Percentiles rank a stretch among this genome's conserved stretches.
phyloP scores from a whole-genome alignment of 2,329 filamentous ascomycete species.

The Trichoderma atrobrunneum region DNA sequence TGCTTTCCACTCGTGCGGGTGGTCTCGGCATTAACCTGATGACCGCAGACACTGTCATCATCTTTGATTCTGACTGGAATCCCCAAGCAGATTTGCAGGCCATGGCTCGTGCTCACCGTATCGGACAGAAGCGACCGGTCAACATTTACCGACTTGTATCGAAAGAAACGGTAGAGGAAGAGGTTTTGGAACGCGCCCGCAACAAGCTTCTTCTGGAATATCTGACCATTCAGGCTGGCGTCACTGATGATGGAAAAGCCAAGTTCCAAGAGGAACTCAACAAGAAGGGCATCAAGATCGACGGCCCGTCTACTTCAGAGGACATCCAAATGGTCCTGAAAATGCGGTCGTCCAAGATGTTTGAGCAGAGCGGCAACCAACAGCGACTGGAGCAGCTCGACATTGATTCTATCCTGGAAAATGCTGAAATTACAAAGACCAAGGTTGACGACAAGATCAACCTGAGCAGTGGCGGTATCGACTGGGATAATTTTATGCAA shows the following conservation, averaged over 20 bases:
- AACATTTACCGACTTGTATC: constrained; percentile 96
- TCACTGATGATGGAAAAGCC: constrained; percentile 91
- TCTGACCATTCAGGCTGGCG: constrained; percentile 92
- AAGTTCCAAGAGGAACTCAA: constrained; percentile 71
- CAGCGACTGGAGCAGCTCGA: constrained; percentile 95
- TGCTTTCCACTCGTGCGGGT: constrained; percentile 91
- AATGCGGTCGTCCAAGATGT: constrained; percentile 98
- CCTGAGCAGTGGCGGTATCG: constrained; percentile 81
- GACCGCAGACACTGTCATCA: constrained; percentile 96
- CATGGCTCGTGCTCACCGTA: constrained; percentile 97
- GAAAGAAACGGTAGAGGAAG: constrained; percentile 97
- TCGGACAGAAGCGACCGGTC: constrained; percentile 93
- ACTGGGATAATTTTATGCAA: constrained; percentile 92
- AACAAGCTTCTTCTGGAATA: constrained; percentile 98
- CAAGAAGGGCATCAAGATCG: constrained; percentile 69
- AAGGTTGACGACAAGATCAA: constrained; percentile 90
- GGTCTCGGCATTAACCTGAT: constrained; percentile 98
- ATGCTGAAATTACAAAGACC: constrained; percentile 95
- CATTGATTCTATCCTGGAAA: constrained; percentile 94
- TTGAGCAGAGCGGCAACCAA: constrained; percentile 95
- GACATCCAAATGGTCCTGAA: constrained; percentile 97
- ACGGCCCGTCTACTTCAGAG: constrained; percentile 84
- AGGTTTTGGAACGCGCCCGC: constrained; percentile 90
- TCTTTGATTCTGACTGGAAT: constrained; percentile 99
- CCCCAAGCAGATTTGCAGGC: constrained; percentile 96